Evolutionary conservation across 495 filamentous ascomycete species (phyloP).

Genomic region (Cairneyella variabilis): DNA sequence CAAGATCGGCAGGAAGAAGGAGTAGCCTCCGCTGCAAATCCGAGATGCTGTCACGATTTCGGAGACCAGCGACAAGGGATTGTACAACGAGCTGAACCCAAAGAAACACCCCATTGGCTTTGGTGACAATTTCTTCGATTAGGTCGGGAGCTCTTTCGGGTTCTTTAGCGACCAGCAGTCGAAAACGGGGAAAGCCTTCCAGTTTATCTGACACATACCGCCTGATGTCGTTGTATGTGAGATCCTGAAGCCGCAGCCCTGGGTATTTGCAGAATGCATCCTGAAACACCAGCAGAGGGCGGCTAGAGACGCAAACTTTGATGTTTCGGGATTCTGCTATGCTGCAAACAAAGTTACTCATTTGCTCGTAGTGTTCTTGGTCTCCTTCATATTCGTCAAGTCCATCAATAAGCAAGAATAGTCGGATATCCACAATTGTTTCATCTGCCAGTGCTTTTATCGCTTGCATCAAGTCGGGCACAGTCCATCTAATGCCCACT

Average conservation of each 20-base stretch:
- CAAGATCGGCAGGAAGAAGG: slow-evolving; percentile 3
- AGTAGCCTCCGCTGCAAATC: slow-evolving; percentile 3
- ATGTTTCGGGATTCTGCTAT: slow-evolving; percentile 6
- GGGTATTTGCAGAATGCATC: slow-evolving; percentile 1
- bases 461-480: neutral
- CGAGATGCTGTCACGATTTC: neutral
- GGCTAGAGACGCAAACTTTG: slow-evolving; percentile 34
- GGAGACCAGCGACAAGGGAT: slow-evolving; percentile 3
- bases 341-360: slow-evolving; percentile 19
- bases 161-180: neutral
- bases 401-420: slow-evolving; percentile 32
- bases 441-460: slow-evolving; percentile 11
- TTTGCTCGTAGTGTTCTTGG: slow-evolving; percentile 14
- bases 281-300: slow-evolving; percentile 28
- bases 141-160: neutral
- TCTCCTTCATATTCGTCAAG: slow-evolving; percentile 34
- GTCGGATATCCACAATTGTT: neutral
- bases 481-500: neutral
- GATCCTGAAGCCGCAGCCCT: slow-evolving; percentile 5
- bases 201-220: slow-evolving; percentile 6
- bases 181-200: neutral
- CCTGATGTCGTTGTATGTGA: slow-evolving; percentile 9
- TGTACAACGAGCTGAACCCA: slow-evolving; percentile 14
- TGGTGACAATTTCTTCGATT: neutral
- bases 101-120: slow-evolving; percentile 15